These are phyloP conservation scores for Vitis riparia DNA, from an alignment of 164 flowering plant genomes.

Conservation along the genomic window DNA sequence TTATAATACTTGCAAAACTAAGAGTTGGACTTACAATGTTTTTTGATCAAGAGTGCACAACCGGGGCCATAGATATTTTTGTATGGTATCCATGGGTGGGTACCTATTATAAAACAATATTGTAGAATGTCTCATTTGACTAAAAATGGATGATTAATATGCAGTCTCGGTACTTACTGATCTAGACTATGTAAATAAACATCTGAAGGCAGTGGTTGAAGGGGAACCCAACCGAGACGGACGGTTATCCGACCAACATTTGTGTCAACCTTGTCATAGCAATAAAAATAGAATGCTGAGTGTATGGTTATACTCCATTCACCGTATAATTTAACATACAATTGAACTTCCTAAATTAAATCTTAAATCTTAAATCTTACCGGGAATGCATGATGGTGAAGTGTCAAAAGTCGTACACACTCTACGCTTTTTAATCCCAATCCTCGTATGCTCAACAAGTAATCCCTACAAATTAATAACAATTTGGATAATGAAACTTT, in stretches of 20 bases:
- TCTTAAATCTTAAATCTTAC: conserved; percentile 33
- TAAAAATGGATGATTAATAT: background rate
- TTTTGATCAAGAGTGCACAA: conserved; percentile 63
- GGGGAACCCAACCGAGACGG: conserved; percentile 93
- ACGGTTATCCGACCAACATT: conserved; percentile 89
- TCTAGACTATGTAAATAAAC: conserved; percentile 77
- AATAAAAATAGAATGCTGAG: background rate
- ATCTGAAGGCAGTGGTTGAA: conserved; percentile 71
- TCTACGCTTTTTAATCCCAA: conserved; percentile 65
- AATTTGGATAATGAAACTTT: background rate
- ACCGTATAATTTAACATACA: no score
- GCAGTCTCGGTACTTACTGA: conserved; percentile 35
- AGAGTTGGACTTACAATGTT: conserved; percentile 55
- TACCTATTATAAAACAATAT: conserved; percentile 41
- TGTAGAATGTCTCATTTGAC: conserved; percentile 8
- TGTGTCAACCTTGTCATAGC: conserved; percentile 66
- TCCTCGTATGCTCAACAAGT: conserved; percentile 39
- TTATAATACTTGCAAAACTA: background rate
- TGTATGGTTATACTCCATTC: no score
- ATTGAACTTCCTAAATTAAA: no score
- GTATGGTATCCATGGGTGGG: conserved; percentile 69
- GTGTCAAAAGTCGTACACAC: conserved; percentile 56
- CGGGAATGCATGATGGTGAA: conserved; percentile 54
- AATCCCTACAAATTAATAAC: conserved; percentile 33
- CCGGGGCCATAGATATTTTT: conserved; percentile 89